Base-by-base conservation (phyloP, 208 protist species). In the Tritrichomonas foetus region DNA sequence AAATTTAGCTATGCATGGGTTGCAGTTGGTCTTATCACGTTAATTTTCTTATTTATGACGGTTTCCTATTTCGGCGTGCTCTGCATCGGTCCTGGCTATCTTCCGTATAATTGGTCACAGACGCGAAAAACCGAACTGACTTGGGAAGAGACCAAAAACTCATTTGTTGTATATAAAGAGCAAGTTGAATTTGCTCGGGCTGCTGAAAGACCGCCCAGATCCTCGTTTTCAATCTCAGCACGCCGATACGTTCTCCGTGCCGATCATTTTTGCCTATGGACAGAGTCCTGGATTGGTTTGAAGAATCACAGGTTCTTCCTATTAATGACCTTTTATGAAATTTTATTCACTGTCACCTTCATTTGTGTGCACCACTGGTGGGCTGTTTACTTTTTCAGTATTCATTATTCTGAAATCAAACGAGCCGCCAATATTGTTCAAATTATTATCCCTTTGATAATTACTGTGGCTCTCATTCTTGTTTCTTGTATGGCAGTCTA, bases 291-390 rank as follows among this genome's bases (percentile, higher is more conserved):
- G 78, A n/a, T 89, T 57, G 78, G 78, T 27, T 39, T 89, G 3
- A 89, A 89, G 20, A 89, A 89, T 39, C 39, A 89, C 11, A 53
- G 78, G 39, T 89, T 39, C 78, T 89, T 89, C 27, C 39, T 89
- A 30, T 47, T 82, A 82, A 16, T 82, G 8, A 50, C 41, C 47
- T 82, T 30, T 30, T 82, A 47, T 41, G 74, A n/a, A 30, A 50
- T 82, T 30, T 25, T 82, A 2, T 82, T 82, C 39, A 82, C 27
- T 9, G 33, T 82, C 50, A 50, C 50, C 33, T 82, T 50, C 74
- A 50, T 82, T 30, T 61, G 53, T 16, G 16, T 5, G 5, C 53
- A 22, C 16, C 53, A 61, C 16, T 61, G 53, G 53, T 61, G 53
- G 53, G 53, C 53, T 22, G 53, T 61, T 61, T 16, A 61, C 53